These are phyloP conservation scores for Daedalea quercina DNA, from an alignment of 768 basidiomycete species.

Conservation along the genomic window DNA sequence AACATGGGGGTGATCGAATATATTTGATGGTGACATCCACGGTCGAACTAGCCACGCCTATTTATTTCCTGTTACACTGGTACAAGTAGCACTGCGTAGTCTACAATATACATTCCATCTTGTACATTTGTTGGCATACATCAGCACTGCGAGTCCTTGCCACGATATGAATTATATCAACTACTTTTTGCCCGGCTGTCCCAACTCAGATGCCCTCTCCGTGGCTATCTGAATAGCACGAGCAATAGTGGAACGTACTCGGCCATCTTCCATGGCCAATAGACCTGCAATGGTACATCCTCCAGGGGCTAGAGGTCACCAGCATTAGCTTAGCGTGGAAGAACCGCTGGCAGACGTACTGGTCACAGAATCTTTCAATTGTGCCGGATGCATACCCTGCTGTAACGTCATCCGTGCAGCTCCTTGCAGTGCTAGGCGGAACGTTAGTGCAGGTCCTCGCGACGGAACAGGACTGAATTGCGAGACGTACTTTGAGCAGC, in stretches of 20 bases:
- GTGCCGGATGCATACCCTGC: slow-evolving; percentile 86
- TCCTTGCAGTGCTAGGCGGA: slow-evolving; percentile 76
- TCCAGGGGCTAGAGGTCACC: slow-evolving; percentile 66
- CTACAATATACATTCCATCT: neutral
- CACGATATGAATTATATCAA: neutral
- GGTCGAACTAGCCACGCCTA: neutral
- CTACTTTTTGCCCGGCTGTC: slow-evolving; percentile 57
- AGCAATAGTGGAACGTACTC: slow-evolving; percentile 90
- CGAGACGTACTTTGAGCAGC: slow-evolving; percentile 81
- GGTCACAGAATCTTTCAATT: slow-evolving; percentile 95
- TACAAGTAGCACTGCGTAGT: neutral
- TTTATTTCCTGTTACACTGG: neutral
- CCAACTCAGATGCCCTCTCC: slow-evolving; percentile 79
- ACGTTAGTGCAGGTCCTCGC: neutral
- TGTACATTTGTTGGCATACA: neutral
- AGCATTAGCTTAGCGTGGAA: neutral
- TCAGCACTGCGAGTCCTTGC: neutral
- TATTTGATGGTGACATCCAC: slow-evolving; percentile 15
- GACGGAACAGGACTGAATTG: no score
- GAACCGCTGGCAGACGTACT: slow-evolving; percentile 46
- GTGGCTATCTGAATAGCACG: slow-evolving; percentile 93
- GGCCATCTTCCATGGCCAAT: slow-evolving; percentile 88
- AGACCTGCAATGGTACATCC: slow-evolving; percentile 99
- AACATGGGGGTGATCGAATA: slow-evolving; percentile 20
- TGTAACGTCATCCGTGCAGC: slow-evolving; percentile 94